These are phyloP conservation scores for Heimioporus sp. DNA, from an alignment of 768 basidiomycete genomes.

Conservation along the genomic window DNA sequence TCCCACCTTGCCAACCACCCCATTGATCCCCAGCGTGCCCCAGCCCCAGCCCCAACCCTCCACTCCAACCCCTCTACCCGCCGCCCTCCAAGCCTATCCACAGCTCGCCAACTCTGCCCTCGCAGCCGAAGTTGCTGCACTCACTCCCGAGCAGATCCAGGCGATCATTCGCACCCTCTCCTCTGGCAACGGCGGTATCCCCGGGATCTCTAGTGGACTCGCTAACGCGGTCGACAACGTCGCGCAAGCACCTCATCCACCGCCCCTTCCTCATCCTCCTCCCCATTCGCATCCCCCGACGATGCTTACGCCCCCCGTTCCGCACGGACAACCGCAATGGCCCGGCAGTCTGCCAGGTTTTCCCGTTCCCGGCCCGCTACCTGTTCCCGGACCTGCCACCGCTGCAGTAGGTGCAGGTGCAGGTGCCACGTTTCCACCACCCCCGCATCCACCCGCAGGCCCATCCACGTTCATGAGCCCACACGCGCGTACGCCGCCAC, in stretches of 20 bases:
- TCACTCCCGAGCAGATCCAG: conserved; percentile 77
- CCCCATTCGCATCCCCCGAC: conserved; percentile 13
- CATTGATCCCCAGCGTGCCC: conserved; percentile 5
- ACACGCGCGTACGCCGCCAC: conserved; percentile 21
- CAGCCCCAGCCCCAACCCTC: conserved; percentile 16
- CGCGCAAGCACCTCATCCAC: conserved; percentile 11
- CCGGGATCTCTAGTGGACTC: conserved; percentile 29
- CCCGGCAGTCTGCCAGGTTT: conserved; percentile 24
- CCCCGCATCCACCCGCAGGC: background rate
- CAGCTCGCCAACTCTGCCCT: conserved; percentile 49
- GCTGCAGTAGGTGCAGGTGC: background rate
- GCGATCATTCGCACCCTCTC: conserved; percentile 58
- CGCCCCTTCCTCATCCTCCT: background rate
- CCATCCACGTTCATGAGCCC: conserved; percentile 17
- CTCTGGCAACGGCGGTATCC: conserved; percentile 37
- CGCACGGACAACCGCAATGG: conserved; percentile 20
- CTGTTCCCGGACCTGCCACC: conserved; percentile 3
- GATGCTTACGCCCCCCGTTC: conserved; percentile 7
- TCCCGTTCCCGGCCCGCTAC: conserved; percentile 4
- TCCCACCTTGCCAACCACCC: conserved; percentile 23
- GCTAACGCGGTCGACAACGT: conserved; percentile 24
- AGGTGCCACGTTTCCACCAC: background rate
- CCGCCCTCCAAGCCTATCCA: conserved; percentile 30
- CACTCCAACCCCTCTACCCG: conserved; percentile 18
- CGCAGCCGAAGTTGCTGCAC: conserved; percentile 67